Base-by-base conservation (phyloP, 2,329 filamentous ascomycete genomes). In the Cercospora sesami region DNA sequence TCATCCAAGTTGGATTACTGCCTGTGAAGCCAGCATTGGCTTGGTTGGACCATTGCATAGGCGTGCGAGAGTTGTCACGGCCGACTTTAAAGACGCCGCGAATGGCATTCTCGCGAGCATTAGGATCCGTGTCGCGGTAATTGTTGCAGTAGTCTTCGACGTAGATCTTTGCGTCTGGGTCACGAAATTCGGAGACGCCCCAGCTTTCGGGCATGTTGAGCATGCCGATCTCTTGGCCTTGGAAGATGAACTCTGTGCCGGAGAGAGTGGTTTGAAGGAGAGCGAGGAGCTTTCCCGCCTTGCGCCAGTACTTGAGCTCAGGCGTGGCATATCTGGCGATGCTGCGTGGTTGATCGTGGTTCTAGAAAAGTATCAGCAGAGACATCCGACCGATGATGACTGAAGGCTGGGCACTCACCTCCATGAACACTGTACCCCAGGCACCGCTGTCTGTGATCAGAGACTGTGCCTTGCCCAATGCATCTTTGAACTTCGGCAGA, bases 201-300 rank as follows among this genome's bases (percentile, higher is more conserved):
- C 89, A 90, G 4, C 83, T 81, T 9, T 79, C 78, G 1, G 89
- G 88, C 21, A 89, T 82, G 73, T 90, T 90, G 36, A 84, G 81
- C 86, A 90, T 90, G 18, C 87, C 89, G 36, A 91, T 81, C 78
- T 91, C 89, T 75, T 91, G 87, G 12, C 89, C 89, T 76, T 91
- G 89, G 75, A 90, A 91, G n/a, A 91, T 79, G 73, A 89, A 91
- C 0, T 88, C 82, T 0, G 89, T 90, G 16, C 89, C 89, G 2
- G 85, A 83, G 70, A 89, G 85, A 60, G 87, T 81, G 3, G 81
- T 82, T 67, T 88, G 81, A 69, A 89, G 83, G 8, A 86, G 81
- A 21, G 87, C 84, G 16, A 90, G 79, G 78, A 90, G 83, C 78
- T 90, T 90, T 9, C 85, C 85, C 18, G 86, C 75, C 8, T 78